A percentile compares a stretch with the other conserved stretches of the same genome.
These are phyloP conservation scores for Elaeis guineensis DNA, from an alignment of 176 grass and related monocot genomes.

Conservation along the genomic window DNA sequence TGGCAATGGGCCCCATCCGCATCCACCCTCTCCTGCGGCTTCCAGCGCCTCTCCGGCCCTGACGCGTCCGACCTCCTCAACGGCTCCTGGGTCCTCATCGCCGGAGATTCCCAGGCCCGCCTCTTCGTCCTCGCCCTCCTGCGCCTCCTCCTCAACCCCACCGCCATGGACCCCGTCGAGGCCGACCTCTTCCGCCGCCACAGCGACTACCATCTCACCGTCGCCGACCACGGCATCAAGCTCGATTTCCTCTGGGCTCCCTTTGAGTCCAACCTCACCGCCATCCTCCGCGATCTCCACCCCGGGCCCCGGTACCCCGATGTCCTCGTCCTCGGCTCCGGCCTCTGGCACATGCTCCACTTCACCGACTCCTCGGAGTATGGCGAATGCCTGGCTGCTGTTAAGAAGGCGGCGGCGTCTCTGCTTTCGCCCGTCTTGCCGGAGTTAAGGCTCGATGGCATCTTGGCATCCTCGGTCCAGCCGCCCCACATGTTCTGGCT, in stretches of 20 bases:
- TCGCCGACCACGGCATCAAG: constrained; percentile 47
- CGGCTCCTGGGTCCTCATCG: constrained; percentile 83
- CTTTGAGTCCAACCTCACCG: constrained; percentile 71
- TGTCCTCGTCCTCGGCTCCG: constrained; percentile 76
- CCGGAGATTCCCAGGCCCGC: constrained; percentile 90
- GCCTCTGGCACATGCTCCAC: constrained; percentile 96
- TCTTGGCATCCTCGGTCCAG: constrained; percentile 7
- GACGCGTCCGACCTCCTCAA: constrained; percentile 73
- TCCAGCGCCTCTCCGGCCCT: constrained; percentile 50
- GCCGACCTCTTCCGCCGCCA: constrained; percentile 83
- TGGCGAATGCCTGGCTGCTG: constrained; percentile 25
- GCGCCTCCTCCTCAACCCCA: constrained; percentile 61
- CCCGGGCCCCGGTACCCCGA: constrained; percentile 42
- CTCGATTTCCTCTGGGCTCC: constrained; percentile 94
- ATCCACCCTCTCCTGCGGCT: constrained; percentile 44
- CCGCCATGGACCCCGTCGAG: constrained; percentile 43
- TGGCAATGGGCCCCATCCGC: constrained; percentile 42
- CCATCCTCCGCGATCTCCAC: constrained; percentile 53
- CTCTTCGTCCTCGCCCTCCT: constrained; percentile 74
- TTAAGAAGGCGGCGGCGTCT: constrained; percentile 11
- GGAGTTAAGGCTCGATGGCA: no score
- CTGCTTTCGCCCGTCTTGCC: not conserved
- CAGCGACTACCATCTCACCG: constrained; percentile 53
- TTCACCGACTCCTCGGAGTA: constrained; percentile 40
- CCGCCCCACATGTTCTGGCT: constrained; percentile 82